Evolutionary conservation across 371 early-diverging fungal genomes (phyloP).

Genomic region (Circinella minor): DNA sequence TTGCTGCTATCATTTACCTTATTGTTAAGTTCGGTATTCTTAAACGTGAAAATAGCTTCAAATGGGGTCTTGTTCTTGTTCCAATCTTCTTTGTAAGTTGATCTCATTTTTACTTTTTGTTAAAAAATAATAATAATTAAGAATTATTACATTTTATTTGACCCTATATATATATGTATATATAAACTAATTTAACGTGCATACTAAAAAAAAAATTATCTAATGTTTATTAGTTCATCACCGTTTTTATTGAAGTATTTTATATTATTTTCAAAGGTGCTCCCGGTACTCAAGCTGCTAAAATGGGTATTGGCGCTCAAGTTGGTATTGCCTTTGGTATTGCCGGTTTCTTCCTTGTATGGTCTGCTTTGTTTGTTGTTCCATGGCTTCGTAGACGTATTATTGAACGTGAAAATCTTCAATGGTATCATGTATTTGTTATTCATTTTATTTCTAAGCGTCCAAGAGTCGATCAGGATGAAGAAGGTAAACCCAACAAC

Average conservation of each 20-base stretch:
- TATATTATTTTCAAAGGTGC: conserved; percentile 79
- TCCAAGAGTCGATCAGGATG: conserved; percentile 29
- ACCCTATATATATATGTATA: too few species aligned
- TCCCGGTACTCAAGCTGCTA: conserved; percentile 49
- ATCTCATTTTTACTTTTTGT: too few species aligned
- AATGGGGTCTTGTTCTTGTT: conserved; percentile 74
- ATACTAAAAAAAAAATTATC: not conserved
- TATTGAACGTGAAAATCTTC: conserved; percentile 66
- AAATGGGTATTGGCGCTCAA: conserved; percentile 46
- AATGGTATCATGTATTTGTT: conserved; percentile 72
- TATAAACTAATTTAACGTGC: too few species aligned
- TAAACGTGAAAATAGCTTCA: conserved; percentile 66
- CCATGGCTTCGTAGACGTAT: conserved; percentile 70
- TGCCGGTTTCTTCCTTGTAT: conserved; percentile 54
- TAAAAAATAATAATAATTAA: too few species aligned
- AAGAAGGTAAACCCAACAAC: not conserved
- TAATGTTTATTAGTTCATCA: conserved; percentile 46
- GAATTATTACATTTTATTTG: too few species aligned
- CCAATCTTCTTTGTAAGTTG: conserved; percentile 72
- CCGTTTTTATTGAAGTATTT: conserved; percentile 71
- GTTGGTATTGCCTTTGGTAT: conserved; percentile 69
- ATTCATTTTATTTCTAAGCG: conserved; percentile 55
- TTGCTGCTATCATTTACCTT: conserved; percentile 70
- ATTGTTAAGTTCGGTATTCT: conserved; percentile 70
- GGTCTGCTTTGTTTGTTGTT: conserved; percentile 63